Evolutionary conservation across 176 grass and related monocot genomes (phyloP), one percentile per base, ranked within the genome.

Genomic region (Elaeis guineensis): DNA sequence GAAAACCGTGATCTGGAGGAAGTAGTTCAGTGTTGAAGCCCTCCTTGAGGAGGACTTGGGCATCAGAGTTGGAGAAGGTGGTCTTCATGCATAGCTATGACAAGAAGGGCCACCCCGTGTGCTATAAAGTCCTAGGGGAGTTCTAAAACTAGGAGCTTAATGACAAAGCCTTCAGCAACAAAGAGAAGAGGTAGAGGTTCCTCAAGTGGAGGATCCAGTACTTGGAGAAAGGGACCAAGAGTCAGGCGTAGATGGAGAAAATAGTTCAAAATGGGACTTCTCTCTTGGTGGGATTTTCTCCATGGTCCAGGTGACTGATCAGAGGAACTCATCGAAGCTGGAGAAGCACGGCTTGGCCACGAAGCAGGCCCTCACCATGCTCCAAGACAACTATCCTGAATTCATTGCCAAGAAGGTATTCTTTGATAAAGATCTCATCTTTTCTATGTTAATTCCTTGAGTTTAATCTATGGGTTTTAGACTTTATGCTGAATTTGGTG

Each of bases 191-290:
- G 28, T 72, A 83, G 63, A 74, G 83, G 68, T 97, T 97, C 77
- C 85, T 91, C 78, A 97, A 97, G 69, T 97, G 87, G 92, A 79
- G 92, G 61, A 90, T 97, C 78, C 92, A 91, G 78, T 78, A 88
- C 54, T 71, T 97, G 58, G 92, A 97, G 75, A 83, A 85, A 53
- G 87, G 92, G 18, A 97, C 91, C 52, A 77, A 66, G 26, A 76
- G 77, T 25, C 84, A 1, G 23, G 23, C 1, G 2, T 2, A 23
- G 23, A 2, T 23, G 23, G 23, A 23, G 23, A 23, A 23, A 23
- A 23, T 23, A 23, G 1, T 23, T 2, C 23, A 23, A 23, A 82
- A 65, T 80, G 90, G 12, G 92, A 97, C 72, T 91, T 96, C 58
- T 8, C 71, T 6, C 87, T 86, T 20, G 69, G 72, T 57, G 91